phyloP scores from a whole-genome alignment of 2,329 filamentous ascomycete species.

The Saccharata proteae region DNA sequence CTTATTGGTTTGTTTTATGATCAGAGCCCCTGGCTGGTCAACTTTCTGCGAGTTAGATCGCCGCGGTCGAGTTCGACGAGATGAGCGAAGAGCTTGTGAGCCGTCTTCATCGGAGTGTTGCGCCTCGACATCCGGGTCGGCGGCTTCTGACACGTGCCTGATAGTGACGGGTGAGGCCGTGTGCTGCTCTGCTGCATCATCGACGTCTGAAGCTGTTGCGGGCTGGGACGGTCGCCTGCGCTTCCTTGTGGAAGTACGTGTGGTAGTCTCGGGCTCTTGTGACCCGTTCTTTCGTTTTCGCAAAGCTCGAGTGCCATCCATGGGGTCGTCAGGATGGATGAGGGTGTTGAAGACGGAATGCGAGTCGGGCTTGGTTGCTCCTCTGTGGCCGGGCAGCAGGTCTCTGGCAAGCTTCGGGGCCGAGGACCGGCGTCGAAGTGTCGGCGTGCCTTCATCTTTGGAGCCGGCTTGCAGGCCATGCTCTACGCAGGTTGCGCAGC shows the following conservation, averaged over 20 bases:
- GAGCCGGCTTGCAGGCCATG: slow-evolving; percentile 37
- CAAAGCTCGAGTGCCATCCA: slow-evolving; percentile 65
- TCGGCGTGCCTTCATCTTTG: slow-evolving; percentile 28
- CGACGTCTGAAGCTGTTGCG: slow-evolving; percentile 13
- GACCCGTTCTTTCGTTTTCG: slow-evolving; percentile 78
- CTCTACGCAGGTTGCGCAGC: slow-evolving; percentile 45
- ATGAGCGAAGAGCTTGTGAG: slow-evolving; percentile 12
- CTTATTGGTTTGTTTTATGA: slow-evolving; percentile 5
- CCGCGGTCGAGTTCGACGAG: slow-evolving; percentile 22
- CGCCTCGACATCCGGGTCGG: slow-evolving; percentile 3
- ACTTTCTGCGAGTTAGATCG: slow-evolving; percentile 33
- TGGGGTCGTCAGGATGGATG: slow-evolving; percentile 57
- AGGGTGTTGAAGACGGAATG: slow-evolving; percentile 68
- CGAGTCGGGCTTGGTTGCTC: slow-evolving; percentile 52
- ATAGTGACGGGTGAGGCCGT: slow-evolving; percentile 19
- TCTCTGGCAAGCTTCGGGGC: slow-evolving; percentile 58
- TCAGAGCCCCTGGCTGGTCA: slow-evolving; percentile 6
- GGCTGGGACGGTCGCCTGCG: slow-evolving; percentile 17
- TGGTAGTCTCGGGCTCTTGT: slow-evolving; percentile 44
- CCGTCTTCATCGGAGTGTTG: slow-evolving; percentile 13
- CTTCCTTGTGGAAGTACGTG: slow-evolving; percentile 28
- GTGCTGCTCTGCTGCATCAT: slow-evolving; percentile 5
- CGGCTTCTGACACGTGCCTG: slow-evolving; percentile 16
- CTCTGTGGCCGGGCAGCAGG: slow-evolving; percentile 56
- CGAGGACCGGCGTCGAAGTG: slow-evolving; percentile 42